Evolutionary conservation across 2,329 filamentous ascomycete species (phyloP).

Genomic region (Escovopsis weberi): DNA sequence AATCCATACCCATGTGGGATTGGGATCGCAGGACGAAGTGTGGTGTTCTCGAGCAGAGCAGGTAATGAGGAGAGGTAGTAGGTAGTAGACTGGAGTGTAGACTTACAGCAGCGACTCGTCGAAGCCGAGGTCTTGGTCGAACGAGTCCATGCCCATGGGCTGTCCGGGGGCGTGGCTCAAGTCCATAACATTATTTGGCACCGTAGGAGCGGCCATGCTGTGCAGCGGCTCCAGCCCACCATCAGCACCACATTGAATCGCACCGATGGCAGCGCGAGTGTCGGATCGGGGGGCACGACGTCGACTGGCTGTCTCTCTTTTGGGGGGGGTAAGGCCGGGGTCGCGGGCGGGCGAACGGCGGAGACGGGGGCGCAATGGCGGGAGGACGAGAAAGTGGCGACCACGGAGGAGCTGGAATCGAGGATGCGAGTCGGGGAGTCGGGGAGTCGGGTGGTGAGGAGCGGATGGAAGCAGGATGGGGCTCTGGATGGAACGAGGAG

Average conservation of each 20-base stretch:
- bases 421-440: too few relatives aligned
- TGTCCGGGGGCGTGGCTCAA: conserved; percentile 27
- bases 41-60: not conserved
- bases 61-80: too few relatives aligned
- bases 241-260: conserved; percentile 16
- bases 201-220: conserved; percentile 33
- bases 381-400: not conserved
- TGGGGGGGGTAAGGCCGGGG: not conserved
- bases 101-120: conserved; percentile 43
- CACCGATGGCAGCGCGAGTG: conserved; percentile 2
- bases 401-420: not conserved
- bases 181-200: conserved; percentile 30
- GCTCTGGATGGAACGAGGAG: too few relatives aligned
- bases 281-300: conserved; percentile 1
- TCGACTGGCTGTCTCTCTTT: not conserved
- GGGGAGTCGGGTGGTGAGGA: not conserved
- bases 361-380: too few relatives aligned
- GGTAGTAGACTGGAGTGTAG: not conserved
- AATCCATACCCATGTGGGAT: not conserved
- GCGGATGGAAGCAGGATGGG: too few relatives aligned
- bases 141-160: conserved; percentile 32
- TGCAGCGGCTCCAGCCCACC: conserved; percentile 11
- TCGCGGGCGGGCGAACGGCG: too few relatives aligned
- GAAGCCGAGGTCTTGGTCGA: conserved; percentile 38
- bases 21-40: too few relatives aligned